These are phyloP conservation scores for Babesia caballi DNA, from an alignment of 169 alveolate species.

Conservation along the genomic window DNA sequence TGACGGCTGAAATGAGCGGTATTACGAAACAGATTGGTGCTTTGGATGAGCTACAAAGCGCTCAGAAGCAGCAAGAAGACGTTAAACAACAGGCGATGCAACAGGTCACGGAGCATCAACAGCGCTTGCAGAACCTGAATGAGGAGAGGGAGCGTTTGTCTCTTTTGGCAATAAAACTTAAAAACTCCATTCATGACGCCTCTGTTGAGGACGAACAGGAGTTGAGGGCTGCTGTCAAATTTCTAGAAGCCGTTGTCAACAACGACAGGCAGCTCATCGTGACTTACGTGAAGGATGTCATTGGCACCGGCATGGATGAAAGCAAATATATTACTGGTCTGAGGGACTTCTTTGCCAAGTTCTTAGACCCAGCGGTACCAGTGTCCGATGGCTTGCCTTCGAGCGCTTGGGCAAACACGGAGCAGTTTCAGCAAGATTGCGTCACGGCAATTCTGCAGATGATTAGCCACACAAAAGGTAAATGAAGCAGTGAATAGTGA, in stretches of 20 bases:
- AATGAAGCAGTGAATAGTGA: too few relatives aligned
- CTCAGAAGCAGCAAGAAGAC: background rate
- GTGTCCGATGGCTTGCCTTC: conserved; percentile 18
- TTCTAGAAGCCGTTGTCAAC: conserved; percentile 21
- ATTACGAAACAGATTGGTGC: background rate
- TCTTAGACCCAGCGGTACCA: background rate
- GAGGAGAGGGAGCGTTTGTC: conserved; percentile 8
- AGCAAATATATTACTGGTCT: background rate
- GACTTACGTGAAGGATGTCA: background rate
- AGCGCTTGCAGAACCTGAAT: background rate
- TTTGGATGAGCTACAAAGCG: background rate
- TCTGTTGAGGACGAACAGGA: conserved; percentile 14
- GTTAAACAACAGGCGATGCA: background rate
- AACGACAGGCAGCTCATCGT: conserved; percentile 32
- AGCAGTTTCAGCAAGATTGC: conserved; percentile 26
- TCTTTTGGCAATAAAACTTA: background rate
- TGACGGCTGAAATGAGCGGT: background rate
- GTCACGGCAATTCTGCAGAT: conserved; percentile 19
- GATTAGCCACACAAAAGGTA: conserved; percentile 11
- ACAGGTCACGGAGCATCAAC: background rate
- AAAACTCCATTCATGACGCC: conserved; percentile 8
- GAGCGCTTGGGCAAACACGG: background rate
- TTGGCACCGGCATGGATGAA: conserved; percentile 1
- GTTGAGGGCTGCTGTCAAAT: conserved; percentile 10
- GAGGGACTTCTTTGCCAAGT: background rate